These are phyloP conservation scores for Suhomyces xylopsoci DNA, from an alignment of 805 yeast species.

Conservation along the genomic window DNA sequence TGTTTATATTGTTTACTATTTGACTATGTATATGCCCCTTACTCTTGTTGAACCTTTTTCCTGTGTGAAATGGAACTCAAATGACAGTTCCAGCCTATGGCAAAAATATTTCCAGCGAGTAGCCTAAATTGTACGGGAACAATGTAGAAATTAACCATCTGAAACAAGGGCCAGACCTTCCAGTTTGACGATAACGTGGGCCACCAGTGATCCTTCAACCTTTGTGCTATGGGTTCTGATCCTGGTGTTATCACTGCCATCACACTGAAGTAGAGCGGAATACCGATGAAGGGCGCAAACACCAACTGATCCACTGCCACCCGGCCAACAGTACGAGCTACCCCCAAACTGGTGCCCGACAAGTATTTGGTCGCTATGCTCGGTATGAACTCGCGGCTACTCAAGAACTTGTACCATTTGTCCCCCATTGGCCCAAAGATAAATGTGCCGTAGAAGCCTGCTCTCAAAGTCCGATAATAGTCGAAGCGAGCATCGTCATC, in stretches of 20 bases:
- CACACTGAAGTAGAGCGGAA: conserved; percentile 66
- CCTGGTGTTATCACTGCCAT: conserved; percentile 62
- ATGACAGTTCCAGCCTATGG: conserved; percentile 83
- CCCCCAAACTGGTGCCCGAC: not conserved
- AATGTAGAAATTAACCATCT: conserved; percentile 68
- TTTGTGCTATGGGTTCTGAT: conserved; percentile 41
- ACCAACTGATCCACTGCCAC: conserved; percentile 68
- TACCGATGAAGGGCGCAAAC: conserved; percentile 72
- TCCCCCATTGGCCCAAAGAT: conserved; percentile 76
- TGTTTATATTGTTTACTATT: not conserved
- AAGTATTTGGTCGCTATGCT: not conserved
- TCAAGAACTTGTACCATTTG: conserved; percentile 61
- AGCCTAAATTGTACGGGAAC: conserved; percentile 73
- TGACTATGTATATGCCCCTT: not conserved
- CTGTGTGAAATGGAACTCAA: conserved; percentile 49
- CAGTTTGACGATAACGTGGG: conserved; percentile 72
- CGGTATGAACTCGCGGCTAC: not conserved
- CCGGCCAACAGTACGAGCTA: conserved; percentile 28
- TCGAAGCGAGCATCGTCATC: conserved; percentile 39
- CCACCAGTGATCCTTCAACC: conserved; percentile 54
- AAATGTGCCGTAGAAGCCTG: conserved; percentile 66
- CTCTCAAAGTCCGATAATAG: conserved; percentile 54
- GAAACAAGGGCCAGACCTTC: conserved; percentile 90
- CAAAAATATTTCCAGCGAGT: conserved; percentile 63
- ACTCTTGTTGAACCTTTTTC: not conserved